phyloP scores from a whole-genome alignment of 768 basidiomycete genomes.

The Rhizopogon sp. region DNA sequence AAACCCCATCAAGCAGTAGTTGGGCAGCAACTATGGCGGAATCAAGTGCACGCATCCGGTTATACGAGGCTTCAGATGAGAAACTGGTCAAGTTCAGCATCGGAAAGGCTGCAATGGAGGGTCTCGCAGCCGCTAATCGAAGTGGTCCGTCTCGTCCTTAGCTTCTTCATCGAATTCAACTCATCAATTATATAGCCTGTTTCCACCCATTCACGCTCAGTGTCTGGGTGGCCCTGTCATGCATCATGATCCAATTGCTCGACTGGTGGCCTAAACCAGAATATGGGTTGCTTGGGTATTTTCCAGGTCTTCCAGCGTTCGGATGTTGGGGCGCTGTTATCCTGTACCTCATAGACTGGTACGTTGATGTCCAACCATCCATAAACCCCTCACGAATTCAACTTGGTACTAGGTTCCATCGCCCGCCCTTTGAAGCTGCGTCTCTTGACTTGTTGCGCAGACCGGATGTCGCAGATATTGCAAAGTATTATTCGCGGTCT shows the following conservation, averaged over 20 bases:
- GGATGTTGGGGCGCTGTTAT: slow-evolving; percentile 58
- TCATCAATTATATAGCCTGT: slow-evolving; percentile 27
- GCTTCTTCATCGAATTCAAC: background rate
- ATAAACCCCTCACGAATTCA: background rate
- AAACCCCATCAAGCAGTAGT: background rate
- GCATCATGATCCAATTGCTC: slow-evolving; percentile 53
- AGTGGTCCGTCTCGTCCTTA: slow-evolving; percentile 34
- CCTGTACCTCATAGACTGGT: slow-evolving; percentile 72
- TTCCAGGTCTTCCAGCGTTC: slow-evolving; percentile 62
- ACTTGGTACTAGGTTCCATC: slow-evolving; percentile 51
- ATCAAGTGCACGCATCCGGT: slow-evolving; percentile 48
- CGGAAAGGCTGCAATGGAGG: slow-evolving; percentile 62
- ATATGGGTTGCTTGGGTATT: slow-evolving; percentile 42
- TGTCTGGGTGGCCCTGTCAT: slow-evolving; percentile 58
- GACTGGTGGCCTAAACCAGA: slow-evolving; percentile 60
- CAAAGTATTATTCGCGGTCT: slow-evolving; percentile 51
- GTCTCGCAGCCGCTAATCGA: slow-evolving; percentile 62
- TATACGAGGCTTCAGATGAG: slow-evolving; percentile 44
- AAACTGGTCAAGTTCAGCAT: slow-evolving; percentile 60
- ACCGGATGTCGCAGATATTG: slow-evolving; percentile 50
- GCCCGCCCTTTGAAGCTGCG: slow-evolving; percentile 57
- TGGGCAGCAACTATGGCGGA: slow-evolving; percentile 29
- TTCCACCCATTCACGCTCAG: slow-evolving; percentile 60
- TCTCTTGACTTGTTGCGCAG: slow-evolving; percentile 47
- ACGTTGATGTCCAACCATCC: slow-evolving; percentile 10